Base-by-base conservation (phyloP, 139 green algal genomes). In the Chlamydomonas schloesseri region DNA sequence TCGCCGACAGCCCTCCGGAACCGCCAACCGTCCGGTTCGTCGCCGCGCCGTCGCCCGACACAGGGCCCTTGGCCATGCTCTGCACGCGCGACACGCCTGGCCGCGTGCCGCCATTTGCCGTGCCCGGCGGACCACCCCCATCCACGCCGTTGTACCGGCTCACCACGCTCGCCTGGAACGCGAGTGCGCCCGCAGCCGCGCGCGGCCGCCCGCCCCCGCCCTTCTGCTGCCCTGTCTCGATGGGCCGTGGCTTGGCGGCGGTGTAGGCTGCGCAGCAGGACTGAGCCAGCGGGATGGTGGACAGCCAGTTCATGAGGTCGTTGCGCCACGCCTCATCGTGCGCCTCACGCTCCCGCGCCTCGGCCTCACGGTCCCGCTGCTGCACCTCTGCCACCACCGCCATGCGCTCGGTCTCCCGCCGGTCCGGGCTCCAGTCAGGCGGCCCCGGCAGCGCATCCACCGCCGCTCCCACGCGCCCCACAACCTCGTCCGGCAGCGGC, bases 221-320 rank as follows among this genome's bases (percentile, higher is more conserved):
- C 28, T 14, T 26, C 18, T 8, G n/a, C n/a, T 18, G 69, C n/a
- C 53, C 18, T 53, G 42, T 81, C 31, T 28, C 73, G 31, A 50
- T 50, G 42, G 42, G 42, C 42, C 42, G 42, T 8, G 42, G 42
- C 6, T 50, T 50, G 6, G 42, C 42, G 6, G 23, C 20, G 9
- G 64, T 3, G 37, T 74, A 74, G 6, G 58, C 33, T 5, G 64
- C 50, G 64, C 65, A 76, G 67, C 79, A 85, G 9, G 79, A 85
- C 31, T 67, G n/a, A 1, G 79, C 79, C 31, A 85, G 67, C 47
- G 79, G 79, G n/a, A 85, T 76, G 31, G 20, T 29, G 28, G 74
- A 21, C 14, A 85, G 47, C 79, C 79, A 85, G 65, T 84, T 62
- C 11, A 31, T 67, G 20, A 85, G 67, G 67, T 85, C 79, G n/a